Conservation (phyloP, 768 basidiomycete genomes). For the Clitopilus hobsonii region DNA sequence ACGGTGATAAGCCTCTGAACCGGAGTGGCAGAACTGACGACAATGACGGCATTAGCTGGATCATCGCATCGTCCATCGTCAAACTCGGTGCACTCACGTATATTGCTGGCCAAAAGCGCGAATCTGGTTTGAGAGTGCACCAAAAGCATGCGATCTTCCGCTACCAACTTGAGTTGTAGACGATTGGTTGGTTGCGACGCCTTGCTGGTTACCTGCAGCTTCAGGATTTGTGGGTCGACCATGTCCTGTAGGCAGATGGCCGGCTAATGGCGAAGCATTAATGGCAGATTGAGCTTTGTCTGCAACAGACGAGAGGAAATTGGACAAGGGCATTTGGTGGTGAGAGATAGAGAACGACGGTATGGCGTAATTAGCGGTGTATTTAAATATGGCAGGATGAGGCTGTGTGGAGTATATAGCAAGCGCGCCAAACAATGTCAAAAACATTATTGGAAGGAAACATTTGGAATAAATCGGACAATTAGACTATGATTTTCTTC, state of each 20-base stretch:
- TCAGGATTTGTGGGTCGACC: conserved; percentile 32
- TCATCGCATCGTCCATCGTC: background rate
- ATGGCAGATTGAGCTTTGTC: conserved; percentile 77
- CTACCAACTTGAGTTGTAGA: conserved; percentile 33
- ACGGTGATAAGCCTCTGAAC: conserved; percentile 77
- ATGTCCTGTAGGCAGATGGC: conserved; percentile 36
- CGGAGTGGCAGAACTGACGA: conserved; percentile 50
- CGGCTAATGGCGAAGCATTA: conserved; percentile 54
- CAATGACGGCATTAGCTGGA: background rate
- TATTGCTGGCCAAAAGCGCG: conserved; percentile 74
- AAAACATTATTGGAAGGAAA: background rate
- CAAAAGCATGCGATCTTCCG: conserved; percentile 52
- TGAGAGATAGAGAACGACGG: conserved; percentile 11
- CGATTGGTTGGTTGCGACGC: conserved; percentile 28
- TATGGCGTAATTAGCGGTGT: conserved; percentile 9
- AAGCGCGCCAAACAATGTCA: background rate
- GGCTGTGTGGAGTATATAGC: conserved; percentile 3
- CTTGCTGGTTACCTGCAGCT: conserved; percentile 28
- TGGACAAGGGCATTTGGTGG: conserved; percentile 49
- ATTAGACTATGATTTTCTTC: conserved; percentile 71
- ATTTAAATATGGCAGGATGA: conserved; percentile 10
- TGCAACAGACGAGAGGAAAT: conserved; percentile 62
- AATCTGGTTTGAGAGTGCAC: conserved; percentile 66
- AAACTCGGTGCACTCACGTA: conserved; percentile 34
- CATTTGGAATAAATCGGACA: background rate